phyloP scores from a whole-genome alignment of 2,329 filamentous ascomycete genomes.

The Neurospora crassa region DNA sequence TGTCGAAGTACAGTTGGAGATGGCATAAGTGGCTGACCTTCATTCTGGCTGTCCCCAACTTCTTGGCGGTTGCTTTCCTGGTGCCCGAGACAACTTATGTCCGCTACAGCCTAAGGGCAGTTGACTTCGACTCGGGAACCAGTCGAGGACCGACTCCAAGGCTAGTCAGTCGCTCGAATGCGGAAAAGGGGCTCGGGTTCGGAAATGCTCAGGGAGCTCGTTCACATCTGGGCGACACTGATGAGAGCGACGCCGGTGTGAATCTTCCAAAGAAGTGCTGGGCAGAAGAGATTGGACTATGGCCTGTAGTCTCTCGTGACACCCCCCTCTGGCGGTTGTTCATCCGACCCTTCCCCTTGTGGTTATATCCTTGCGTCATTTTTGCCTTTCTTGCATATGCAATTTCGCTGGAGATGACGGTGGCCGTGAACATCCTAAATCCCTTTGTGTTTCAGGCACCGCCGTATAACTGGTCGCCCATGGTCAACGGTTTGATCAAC shows the following conservation, averaged over 20 bases:
- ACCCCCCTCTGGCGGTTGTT: constrained; percentile 20
- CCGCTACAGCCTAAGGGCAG: constrained; percentile 13
- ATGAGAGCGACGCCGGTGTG: background rate
- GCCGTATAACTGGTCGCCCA: constrained; percentile 22
- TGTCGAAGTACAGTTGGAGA: constrained; percentile 21
- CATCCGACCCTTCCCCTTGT: constrained; percentile 22
- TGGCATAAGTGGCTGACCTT: constrained; percentile 24
- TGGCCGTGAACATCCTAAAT: constrained; percentile 24
- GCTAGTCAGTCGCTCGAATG: background rate
- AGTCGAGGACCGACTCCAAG: constrained; percentile 1
- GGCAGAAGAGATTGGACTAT: constrained; percentile 19
- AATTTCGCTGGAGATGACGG: constrained; percentile 21
- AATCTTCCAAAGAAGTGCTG: constrained; percentile 17
- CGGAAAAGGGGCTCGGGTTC: background rate
- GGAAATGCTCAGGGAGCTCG: background rate
- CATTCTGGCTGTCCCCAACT: constrained; percentile 21
- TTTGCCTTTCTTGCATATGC: constrained; percentile 23
- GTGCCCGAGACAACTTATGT: constrained; percentile 23
- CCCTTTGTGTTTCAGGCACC: constrained; percentile 24
- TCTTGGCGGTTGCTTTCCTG: constrained; percentile 21
- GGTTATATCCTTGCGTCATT: constrained; percentile 22
- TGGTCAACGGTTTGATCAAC: constrained; percentile 24
- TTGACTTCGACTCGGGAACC: background rate
- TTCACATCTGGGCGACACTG: background rate
- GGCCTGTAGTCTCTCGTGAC: constrained; percentile 17